Evolutionary conservation across 2,329 filamentous ascomycete genomes (phyloP).

Genomic region (Pleoardoris graminearum): DNA sequence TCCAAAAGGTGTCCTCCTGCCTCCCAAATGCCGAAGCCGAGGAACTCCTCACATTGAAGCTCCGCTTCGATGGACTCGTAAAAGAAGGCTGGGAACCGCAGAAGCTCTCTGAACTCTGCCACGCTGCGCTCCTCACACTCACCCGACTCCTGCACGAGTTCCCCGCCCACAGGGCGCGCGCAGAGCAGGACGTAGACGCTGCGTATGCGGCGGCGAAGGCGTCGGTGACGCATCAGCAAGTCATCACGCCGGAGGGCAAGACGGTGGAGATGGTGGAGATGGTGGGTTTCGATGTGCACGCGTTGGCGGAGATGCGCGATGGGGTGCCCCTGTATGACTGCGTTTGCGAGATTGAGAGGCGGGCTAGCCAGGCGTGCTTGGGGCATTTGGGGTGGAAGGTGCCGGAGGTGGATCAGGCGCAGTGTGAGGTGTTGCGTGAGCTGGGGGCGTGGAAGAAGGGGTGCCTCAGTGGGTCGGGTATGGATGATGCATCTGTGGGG

Average conservation of each 20-base stretch:
- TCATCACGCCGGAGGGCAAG: background rate
- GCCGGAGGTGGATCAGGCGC: background rate
- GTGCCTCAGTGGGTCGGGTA: background rate
- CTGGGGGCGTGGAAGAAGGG: background rate
- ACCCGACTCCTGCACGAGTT: background rate
- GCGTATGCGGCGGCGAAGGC: background rate
- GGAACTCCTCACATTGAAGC: background rate
- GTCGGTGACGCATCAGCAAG: background rate
- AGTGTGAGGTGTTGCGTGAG: background rate
- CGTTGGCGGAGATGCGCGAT: background rate
- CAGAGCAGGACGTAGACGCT: background rate
- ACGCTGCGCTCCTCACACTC: no score
- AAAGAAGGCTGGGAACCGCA: background rate
- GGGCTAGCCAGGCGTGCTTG: background rate
- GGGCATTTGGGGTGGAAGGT: background rate
- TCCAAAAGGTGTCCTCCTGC: background rate
- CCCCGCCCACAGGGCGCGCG: background rate
- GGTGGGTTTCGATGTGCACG: background rate
- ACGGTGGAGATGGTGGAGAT: background rate
- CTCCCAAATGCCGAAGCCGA: background rate
- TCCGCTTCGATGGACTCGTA: background rate
- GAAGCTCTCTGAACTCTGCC: background rate
- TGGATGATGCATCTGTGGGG: conserved; percentile 3
- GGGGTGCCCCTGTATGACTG: background rate
- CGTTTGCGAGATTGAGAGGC: conserved; percentile 4